Conservation (phyloP, 208 protist genomes). For the Paratrypanosoma confusum region DNA sequence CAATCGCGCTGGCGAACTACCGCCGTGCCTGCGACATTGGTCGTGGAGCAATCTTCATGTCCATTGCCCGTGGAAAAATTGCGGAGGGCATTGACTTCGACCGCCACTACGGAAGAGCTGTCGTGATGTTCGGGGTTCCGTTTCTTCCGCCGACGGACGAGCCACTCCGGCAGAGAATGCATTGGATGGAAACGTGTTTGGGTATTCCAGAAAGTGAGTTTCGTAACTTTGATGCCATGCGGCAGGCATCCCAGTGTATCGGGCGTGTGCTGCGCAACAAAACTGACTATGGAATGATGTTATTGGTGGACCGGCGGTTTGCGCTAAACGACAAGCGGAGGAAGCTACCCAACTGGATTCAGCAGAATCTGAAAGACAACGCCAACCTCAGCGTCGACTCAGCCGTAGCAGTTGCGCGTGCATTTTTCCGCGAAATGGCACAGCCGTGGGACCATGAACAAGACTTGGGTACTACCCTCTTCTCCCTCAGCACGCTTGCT, state of each 20-base stretch:
- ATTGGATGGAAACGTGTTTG: constrained; percentile 94
- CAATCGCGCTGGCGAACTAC: constrained; percentile 96
- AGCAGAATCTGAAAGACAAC: constrained; percentile 82
- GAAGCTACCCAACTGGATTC: constrained; percentile 89
- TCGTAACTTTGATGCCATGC: constrained; percentile 97
- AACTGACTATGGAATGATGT: constrained; percentile 99
- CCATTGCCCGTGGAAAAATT: constrained; percentile 95
- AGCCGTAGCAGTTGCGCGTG: constrained; percentile 74
- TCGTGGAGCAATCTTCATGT: constrained; percentile 97
- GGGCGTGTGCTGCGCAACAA: constrained; percentile 98
- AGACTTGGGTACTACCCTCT: constrained; percentile 79
- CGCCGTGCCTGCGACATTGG: constrained; percentile 95
- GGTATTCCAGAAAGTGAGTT: constrained; percentile 96
- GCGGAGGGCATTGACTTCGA: constrained; percentile 99
- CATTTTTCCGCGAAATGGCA: constrained; percentile 94
- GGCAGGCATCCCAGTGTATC: constrained; percentile 98
- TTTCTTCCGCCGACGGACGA: constrained; percentile 91
- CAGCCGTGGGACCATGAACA: constrained; percentile 86
- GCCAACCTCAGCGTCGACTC: constrained; percentile 85
- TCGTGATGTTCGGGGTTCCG: constrained; percentile 97
- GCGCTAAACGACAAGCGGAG: constrained; percentile 90
- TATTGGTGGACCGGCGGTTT: constrained; percentile 97
- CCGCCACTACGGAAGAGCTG: constrained; percentile 92
- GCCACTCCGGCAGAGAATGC: constrained; percentile 90
- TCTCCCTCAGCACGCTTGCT: constrained; percentile 27